phyloP scores from a whole-genome alignment of 1,139 yeast species.

The Scheffersomyces illinoinensis region DNA sequence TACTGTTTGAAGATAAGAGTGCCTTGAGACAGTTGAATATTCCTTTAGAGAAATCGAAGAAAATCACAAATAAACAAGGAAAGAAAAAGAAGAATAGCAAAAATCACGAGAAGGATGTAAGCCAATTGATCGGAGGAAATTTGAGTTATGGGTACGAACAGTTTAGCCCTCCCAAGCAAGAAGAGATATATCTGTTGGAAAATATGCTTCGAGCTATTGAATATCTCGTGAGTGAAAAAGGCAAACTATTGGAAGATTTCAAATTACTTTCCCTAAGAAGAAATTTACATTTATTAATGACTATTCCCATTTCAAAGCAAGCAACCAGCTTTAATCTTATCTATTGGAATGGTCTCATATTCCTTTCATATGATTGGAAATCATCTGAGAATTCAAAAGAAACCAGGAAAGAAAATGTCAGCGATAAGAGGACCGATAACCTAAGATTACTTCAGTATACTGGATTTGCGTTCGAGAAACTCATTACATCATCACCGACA shows the following conservation, averaged over 20 bases:
- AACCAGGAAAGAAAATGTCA: not conserved
- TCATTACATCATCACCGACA: constrained; percentile 12
- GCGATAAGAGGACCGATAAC: not conserved
- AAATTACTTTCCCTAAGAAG: constrained; percentile 22
- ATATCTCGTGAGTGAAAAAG: constrained; percentile 9
- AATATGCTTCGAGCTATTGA: constrained; percentile 17
- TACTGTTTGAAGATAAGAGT: not conserved
- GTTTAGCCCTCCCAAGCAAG: constrained; percentile 11
- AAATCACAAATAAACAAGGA: constrained; percentile 5
- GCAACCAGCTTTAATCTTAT: constrained; percentile 18
- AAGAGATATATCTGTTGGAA: constrained; percentile 18
- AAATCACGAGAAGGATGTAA: constrained; percentile 5
- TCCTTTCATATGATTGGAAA: constrained; percentile 23
- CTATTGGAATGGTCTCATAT: constrained; percentile 20
- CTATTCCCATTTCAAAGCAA: constrained; percentile 18
- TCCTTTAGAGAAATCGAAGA: constrained; percentile 5
- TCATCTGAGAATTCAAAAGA: constrained; percentile 2
- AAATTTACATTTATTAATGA: constrained; percentile 19
- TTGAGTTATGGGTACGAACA: constrained; percentile 18
- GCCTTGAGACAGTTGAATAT: not conserved
- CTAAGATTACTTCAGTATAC: constrained; percentile 17
- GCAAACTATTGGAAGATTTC: constrained; percentile 7
- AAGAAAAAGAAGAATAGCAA: constrained; percentile 5
- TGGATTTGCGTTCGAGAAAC: constrained; percentile 24
- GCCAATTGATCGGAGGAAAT: constrained; percentile 19